These are phyloP conservation scores for Pichia sp. DNA, from an alignment of 1,139 yeast species.

Conservation along the genomic window DNA sequence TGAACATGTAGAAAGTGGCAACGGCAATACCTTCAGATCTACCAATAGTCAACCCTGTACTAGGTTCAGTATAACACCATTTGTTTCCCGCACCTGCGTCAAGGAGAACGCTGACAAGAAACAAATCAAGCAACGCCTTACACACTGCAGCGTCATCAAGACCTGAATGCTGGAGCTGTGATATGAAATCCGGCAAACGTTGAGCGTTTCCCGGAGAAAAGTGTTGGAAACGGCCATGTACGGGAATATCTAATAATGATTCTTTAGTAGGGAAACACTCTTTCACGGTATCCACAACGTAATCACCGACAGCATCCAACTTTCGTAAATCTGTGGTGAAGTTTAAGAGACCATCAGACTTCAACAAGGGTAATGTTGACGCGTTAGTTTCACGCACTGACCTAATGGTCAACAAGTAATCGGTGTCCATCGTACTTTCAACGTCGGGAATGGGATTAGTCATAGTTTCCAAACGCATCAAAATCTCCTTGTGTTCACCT, in stretches of 20 bases:
- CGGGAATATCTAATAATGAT: slow-evolving; percentile 36
- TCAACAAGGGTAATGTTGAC: slow-evolving; percentile 34
- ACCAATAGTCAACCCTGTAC: slow-evolving; percentile 23
- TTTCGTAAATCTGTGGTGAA: slow-evolving; percentile 38
- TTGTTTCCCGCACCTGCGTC: slow-evolving; percentile 59
- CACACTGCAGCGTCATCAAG: slow-evolving; percentile 34
- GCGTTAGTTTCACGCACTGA: slow-evolving; percentile 47
- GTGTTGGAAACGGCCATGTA: slow-evolving; percentile 61
- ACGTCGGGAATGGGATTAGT: too few relatives aligned
- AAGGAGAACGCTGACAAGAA: slow-evolving; percentile 48
- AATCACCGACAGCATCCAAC: slow-evolving; percentile 35
- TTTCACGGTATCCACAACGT: slow-evolving; percentile 34
- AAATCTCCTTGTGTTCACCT: too few relatives aligned
- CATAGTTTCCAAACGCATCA: too few relatives aligned
- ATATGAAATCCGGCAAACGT: slow-evolving; percentile 32
- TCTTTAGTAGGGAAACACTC: slow-evolving; percentile 23
- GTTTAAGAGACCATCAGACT: slow-evolving; percentile 31
- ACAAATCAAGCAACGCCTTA: slow-evolving; percentile 44
- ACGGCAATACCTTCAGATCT: slow-evolving; percentile 58
- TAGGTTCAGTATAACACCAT: slow-evolving; percentile 39
- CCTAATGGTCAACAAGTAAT: slow-evolving; percentile 36
- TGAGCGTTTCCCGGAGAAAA: slow-evolving; percentile 39
- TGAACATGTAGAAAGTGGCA: slow-evolving; percentile 47
- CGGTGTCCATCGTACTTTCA: slow-evolving; percentile 13
- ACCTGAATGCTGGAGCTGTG: slow-evolving; percentile 9